Conservation (phyloP, 2,329 filamentous ascomycete species). For the Colletotrichum siamense region DNA sequence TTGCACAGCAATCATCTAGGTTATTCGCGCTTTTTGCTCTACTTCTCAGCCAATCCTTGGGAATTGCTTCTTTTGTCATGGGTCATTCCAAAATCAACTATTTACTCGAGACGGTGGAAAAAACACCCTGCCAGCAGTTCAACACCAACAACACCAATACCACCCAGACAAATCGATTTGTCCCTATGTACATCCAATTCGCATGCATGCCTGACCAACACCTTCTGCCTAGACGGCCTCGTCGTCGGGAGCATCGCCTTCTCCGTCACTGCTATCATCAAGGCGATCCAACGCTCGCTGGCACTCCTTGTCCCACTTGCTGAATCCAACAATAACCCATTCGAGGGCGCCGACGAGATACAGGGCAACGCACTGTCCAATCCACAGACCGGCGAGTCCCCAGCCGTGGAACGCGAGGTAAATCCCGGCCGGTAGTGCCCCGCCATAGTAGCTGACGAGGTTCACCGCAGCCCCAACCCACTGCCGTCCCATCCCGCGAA, state of each 20-base stretch:
- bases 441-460: slow-evolving; percentile 82
- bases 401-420: slow-evolving; percentile 87
- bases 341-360: slow-evolving; percentile 81
- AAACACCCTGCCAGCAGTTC: neutral
- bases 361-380: slow-evolving; percentile 81
- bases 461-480: slow-evolving; percentile 86
- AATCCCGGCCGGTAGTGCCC: slow-evolving; percentile 80
- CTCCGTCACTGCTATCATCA: slow-evolving; percentile 46
- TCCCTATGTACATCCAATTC: neutral
- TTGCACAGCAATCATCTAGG: neutral
- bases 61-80: neutral
- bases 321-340: slow-evolving; percentile 80
- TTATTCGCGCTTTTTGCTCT: neutral
- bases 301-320: slow-evolving; percentile 79
- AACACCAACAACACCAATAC: neutral
- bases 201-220: neutral
- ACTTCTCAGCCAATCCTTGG: neutral
- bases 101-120: neutral
- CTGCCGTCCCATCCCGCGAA: slow-evolving; percentile 86
- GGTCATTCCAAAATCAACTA: neutral
- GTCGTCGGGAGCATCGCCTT: neutral
- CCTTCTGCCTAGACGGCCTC: neutral
- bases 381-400: slow-evolving; percentile 81
- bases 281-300: slow-evolving; percentile 73
- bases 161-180: neutral